Percentiles rank a stretch among this genome's conserved stretches.
phyloP scores from a whole-genome alignment of 176 grass and related monocot species.

The Eleusine coracana region DNA sequence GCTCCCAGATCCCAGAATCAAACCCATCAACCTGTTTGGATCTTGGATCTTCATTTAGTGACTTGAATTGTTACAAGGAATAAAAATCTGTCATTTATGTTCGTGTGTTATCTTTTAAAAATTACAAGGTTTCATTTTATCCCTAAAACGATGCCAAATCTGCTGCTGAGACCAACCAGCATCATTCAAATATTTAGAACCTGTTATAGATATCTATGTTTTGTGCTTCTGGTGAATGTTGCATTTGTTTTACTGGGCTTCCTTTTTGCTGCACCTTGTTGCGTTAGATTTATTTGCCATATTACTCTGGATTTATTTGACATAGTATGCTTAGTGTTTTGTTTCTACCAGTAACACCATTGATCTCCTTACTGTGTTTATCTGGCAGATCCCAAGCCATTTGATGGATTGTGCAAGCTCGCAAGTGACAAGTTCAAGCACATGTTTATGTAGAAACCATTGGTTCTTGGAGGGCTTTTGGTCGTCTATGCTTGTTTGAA shows the following conservation, averaged over 20 bases:
- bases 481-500: neutral
- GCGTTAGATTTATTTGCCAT: neutral
- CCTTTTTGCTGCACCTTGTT: conserved; percentile 4
- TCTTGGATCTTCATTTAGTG: neutral
- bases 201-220: conserved; percentile 13
- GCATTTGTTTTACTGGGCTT: conserved; percentile 1
- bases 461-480: conserved; percentile 26
- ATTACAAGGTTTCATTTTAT: neutral
- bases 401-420: conserved; percentile 79
- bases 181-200: neutral
- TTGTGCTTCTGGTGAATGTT: neutral
- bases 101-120: neutral
- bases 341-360: neutral
- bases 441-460: conserved; percentile 65
- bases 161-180: neutral
- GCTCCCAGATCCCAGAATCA: no score
- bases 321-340: neutral
- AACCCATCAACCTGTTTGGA: neutral
- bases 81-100: neutral
- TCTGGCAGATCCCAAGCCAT: conserved; percentile 56
- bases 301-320: neutral
- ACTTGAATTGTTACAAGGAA: neutral
- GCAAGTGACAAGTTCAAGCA: conserved; percentile 67
- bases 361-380: conserved; percentile 27
- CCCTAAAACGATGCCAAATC: neutral